Conservation (phyloP, 371 early-diverging fungal species). For the Chytridiales sp. region DNA sequence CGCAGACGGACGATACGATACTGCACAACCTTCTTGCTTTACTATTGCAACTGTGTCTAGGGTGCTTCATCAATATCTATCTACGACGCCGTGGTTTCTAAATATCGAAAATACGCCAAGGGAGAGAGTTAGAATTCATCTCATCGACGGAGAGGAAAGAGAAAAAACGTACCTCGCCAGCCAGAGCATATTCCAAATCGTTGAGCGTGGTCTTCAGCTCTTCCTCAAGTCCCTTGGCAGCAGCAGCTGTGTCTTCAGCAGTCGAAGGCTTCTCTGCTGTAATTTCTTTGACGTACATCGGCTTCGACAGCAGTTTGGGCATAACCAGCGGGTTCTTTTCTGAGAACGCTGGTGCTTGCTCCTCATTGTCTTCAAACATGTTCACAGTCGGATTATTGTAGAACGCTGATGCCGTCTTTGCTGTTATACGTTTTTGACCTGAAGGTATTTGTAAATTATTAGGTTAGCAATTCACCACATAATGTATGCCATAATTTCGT, state of each 20-base stretch:
- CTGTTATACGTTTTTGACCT: conserved; percentile 32
- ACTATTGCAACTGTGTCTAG: neutral
- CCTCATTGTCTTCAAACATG: conserved; percentile 20
- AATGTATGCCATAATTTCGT: neutral
- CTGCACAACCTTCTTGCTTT: no score
- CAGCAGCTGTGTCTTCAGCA: conserved; percentile 13
- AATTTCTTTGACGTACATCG: conserved; percentile 27
- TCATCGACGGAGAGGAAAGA: neutral
- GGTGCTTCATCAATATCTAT: neutral
- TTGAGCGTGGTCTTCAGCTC: conserved; percentile 25
- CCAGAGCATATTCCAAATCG: conserved; percentile 26
- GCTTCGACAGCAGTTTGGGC: conserved; percentile 33
- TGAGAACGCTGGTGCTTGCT: conserved; percentile 21
- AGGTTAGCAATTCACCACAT: neutral
- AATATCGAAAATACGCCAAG: no score
- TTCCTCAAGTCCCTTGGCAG: conserved; percentile 19
- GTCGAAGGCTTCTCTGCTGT: conserved; percentile 17
- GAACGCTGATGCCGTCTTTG: conserved; percentile 5
- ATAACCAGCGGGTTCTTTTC: conserved; percentile 42
- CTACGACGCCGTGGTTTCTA: no score
- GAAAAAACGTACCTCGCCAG: conserved; percentile 14
- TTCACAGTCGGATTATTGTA: conserved; percentile 7
- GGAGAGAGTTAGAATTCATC: no score
- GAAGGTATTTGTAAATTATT: neutral
- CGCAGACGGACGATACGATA: no score